These are phyloP conservation scores for Phaffia australis DNA, from an alignment of 768 basidiomycete species.

Conservation along the genomic window DNA sequence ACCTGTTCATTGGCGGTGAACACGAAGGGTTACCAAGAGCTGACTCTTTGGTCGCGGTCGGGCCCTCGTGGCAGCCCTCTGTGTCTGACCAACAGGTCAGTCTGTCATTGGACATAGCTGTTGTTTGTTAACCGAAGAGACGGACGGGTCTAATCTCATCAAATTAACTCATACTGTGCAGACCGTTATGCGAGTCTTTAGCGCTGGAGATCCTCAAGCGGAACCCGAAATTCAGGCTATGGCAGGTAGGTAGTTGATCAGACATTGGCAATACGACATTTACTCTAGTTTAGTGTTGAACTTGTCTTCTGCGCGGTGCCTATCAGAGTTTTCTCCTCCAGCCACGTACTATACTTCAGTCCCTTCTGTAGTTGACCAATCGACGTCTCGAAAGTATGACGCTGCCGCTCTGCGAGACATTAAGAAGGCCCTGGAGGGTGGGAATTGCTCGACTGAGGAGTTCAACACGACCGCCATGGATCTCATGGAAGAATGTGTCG, in stretches of 20 bases:
- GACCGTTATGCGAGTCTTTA: constrained; percentile 90
- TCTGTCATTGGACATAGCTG: background rate
- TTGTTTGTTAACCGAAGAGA: background rate
- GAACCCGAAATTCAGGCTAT: constrained; percentile 77
- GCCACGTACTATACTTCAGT: constrained; percentile 96
- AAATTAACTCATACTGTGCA: constrained; percentile 45
- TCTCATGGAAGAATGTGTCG: constrained; percentile 88
- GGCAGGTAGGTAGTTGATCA: constrained; percentile 52
- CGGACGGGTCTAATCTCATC: background rate
- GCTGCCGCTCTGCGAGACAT: constrained; percentile 86
- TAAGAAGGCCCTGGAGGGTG: constrained; percentile 86
- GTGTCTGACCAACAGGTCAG: constrained; percentile 22
- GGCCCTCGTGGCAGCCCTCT: background rate
- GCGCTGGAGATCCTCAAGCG: constrained; percentile 60
- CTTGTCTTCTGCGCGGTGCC: background rate
- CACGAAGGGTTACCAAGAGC: constrained; percentile 29
- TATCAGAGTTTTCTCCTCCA: constrained; percentile 77
- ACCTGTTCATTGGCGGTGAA: constrained; percentile 36
- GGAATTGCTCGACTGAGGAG: constrained; percentile 69
- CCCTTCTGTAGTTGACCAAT: constrained; percentile 73
- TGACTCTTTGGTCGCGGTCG: constrained; percentile 3
- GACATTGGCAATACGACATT: background rate
- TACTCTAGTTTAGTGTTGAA: constrained; percentile 5
- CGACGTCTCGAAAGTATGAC: constrained; percentile 81
- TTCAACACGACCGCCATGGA: constrained; percentile 82